A percentile compares a stretch with the other conserved stretches of the same genome.
Conservation (phyloP, 768 basidiomycete species). For the Sporobolomyces roseus region DNA sequence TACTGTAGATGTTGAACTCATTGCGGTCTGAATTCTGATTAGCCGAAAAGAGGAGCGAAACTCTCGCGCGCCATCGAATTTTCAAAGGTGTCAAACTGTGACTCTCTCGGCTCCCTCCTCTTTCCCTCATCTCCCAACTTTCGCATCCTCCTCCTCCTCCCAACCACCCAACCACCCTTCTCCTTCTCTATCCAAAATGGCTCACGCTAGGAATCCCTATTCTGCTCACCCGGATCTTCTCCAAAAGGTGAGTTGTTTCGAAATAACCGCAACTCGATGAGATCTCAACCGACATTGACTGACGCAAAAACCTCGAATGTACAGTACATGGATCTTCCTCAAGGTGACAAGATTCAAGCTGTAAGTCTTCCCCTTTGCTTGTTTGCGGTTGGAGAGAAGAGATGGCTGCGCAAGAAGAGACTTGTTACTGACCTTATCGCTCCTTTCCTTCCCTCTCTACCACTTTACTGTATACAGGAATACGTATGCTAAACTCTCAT, state of each 20-base stretch:
- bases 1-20: no score
- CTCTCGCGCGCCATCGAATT: not conserved
- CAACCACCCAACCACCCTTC: not conserved
- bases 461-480: not conserved
- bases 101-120: not conserved
- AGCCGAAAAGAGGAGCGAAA: not conserved
- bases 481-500: conserved; percentile 16
- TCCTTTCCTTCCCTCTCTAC: not conserved
- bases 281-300: not conserved
- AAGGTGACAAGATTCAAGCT: conserved; percentile 89
- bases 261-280: not conserved
- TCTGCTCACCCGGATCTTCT: conserved; percentile 32
- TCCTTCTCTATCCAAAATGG: conserved; percentile 6
- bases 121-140: not conserved
- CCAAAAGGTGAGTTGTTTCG: conserved; percentile 11
- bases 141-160: not conserved
- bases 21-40: not conserved
- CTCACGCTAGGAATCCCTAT: conserved; percentile 19
- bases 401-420: no score
- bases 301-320: no score
- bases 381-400: no score
- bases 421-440: not conserved
- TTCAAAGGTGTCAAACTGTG: no score
- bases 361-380: no score
- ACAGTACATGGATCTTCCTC: conserved; percentile 80